Conservation (phyloP, 345 rosid genomes). For the Syzygium aqueum region DNA sequence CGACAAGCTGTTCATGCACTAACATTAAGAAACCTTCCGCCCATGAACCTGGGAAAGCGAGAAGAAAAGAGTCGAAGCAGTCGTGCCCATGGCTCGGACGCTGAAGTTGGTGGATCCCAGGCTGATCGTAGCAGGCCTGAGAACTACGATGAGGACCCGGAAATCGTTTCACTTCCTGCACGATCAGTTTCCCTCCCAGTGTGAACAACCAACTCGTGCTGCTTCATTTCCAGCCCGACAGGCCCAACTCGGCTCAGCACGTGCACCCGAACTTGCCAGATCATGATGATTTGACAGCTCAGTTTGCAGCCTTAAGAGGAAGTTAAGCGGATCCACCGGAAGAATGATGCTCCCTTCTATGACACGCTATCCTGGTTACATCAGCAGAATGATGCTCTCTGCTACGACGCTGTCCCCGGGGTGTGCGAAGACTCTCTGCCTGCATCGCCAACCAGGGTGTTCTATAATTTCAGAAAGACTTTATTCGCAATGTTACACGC, state of each 20-base stretch:
- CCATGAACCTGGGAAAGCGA: constrained; percentile 26
- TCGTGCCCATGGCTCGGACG: constrained; percentile 19
- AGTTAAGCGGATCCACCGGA: background rate
- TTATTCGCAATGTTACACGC: no score
- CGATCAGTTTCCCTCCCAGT: constrained; percentile 68
- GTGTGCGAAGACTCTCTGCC: background rate
- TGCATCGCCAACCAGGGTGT: background rate
- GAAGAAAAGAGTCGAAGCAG: constrained; percentile 23
- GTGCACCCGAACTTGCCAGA: no score
- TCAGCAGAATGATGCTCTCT: background rate
- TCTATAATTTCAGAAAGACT: no score
- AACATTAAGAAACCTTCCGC: constrained; percentile 61
- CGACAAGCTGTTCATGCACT: constrained; percentile 77
- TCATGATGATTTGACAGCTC: no score
- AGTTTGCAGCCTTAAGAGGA: no score
- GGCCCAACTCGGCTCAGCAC: no score
- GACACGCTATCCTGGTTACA: background rate
- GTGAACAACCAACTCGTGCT: constrained; percentile 15
- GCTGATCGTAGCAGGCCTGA: constrained; percentile 7
- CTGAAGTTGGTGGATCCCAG: constrained; percentile 14
- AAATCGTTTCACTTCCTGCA: constrained; percentile 24
- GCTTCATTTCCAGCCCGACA: no score
- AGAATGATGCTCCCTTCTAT: background rate
- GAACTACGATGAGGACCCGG: constrained; percentile 21
- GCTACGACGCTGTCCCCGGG: background rate